These are phyloP conservation scores for Bothriochloa decipiens DNA, from an alignment of 176 grass and related monocot genomes.

Conservation along the genomic window DNA sequence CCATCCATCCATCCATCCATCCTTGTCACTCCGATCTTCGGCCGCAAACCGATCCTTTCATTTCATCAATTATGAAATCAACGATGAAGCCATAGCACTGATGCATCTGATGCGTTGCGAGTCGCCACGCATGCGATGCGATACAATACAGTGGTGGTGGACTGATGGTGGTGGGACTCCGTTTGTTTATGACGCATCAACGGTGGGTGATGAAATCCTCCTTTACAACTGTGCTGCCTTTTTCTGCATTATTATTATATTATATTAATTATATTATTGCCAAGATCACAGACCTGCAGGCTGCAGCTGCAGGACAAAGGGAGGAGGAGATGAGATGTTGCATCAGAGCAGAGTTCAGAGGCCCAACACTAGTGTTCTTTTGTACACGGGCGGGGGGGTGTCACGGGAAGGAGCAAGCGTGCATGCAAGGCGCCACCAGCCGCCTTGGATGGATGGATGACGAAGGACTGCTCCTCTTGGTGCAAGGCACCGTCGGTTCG, in stretches of 20 bases:
- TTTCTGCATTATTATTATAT: neutral
- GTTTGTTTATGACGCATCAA: neutral
- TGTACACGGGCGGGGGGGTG: neutral
- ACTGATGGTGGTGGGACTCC: neutral
- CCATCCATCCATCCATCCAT: no score
- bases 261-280: no score
- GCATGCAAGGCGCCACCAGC: neutral
- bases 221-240: neutral
- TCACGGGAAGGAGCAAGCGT: slow-evolving; percentile 33
- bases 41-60: neutral
- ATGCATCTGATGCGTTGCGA: neutral
- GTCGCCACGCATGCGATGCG: neutral
- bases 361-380: neutral
- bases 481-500: neutral
- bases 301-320: neutral
- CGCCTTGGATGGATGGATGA: no score
- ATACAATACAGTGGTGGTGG: neutral
- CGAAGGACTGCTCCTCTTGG: no score
- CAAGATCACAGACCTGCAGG: neutral
- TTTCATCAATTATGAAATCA: neutral
- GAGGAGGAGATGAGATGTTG: neutral
- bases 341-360: neutral
- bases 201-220: neutral
- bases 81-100: no score
- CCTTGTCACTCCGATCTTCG: slow-evolving; percentile 15